phyloP scores from a whole-genome alignment of 371 early-diverging fungal genomes.

The Mortierella sp. region DNA sequence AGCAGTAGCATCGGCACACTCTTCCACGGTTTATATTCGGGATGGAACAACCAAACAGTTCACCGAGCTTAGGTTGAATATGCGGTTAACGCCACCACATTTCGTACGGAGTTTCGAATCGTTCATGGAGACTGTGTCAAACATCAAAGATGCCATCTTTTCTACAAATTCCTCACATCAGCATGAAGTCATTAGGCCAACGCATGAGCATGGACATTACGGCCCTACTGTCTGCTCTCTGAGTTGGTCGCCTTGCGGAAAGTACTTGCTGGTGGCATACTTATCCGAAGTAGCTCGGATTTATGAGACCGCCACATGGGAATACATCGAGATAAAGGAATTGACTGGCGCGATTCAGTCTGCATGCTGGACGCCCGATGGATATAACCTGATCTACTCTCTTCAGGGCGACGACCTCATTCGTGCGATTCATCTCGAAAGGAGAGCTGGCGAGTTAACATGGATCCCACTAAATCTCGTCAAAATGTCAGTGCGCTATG shows the following conservation, averaged over 20 bases:
- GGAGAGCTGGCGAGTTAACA: constrained; percentile 20
- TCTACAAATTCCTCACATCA: not conserved
- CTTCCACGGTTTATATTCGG: constrained; percentile 39
- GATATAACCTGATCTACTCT: constrained; percentile 42
- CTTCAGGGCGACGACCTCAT: constrained; percentile 37
- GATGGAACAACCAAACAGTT: constrained; percentile 30
- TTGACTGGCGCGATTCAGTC: constrained; percentile 41
- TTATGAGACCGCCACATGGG: constrained; percentile 41
- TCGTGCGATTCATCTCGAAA: constrained; percentile 46
- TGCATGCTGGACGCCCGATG: constrained; percentile 51
- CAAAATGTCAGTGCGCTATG: constrained; percentile 21
- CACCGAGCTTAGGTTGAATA: constrained; percentile 31
- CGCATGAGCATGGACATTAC: constrained; percentile 24
- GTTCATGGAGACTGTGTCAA: constrained; percentile 31
- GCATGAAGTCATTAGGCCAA: constrained; percentile 6
- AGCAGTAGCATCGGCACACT: constrained; percentile 36
- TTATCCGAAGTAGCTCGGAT: constrained; percentile 32
- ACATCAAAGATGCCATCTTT: constrained; percentile 22
- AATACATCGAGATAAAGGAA: constrained; percentile 37
- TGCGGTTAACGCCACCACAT: constrained; percentile 18
- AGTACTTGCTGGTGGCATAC: constrained; percentile 36
- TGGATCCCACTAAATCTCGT: constrained; percentile 43
- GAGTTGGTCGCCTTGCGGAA: constrained; percentile 46
- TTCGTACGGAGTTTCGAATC: constrained; percentile 28
- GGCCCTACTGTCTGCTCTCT: constrained; percentile 36